Base-by-base conservation (phyloP, 331 rosid genomes). In the Phaseolus coccineus region DNA sequence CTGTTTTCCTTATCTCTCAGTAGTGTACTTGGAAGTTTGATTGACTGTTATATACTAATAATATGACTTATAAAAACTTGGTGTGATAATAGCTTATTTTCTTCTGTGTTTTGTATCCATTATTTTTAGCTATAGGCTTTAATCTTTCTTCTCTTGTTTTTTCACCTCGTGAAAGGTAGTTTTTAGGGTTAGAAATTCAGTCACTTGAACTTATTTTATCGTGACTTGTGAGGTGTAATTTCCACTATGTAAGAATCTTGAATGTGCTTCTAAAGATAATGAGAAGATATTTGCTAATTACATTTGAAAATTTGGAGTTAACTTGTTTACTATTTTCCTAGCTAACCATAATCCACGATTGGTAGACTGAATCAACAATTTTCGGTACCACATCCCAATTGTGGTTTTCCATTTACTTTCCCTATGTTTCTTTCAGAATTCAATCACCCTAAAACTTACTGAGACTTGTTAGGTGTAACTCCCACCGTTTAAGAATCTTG, bases 401-500 rank as follows among this genome's bases (percentile, higher is more conserved):
- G 30, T 67, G 55, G 37, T 8, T 57, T 50, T 39, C 77, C 71
- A 5, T 74, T 62, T 58, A 15, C 44, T 79, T 61, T 10, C 39
- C 80, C 24, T 28, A 37, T 35, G 30, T 42, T 56, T 31, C 57
- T 39, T 15, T 74, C 14, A 61, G 31, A 71, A 71, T 53, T 28
- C 46, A 65, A 13, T 73, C 71, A 46, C 71, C 82, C 64, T 72
- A 22, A 8, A 77, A 77, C 2, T 37, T 42, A 42, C 0, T 42
- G 47, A 42, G 64, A 59, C 44, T 31, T 64, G 27, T 65, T 50
- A 65, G 79, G 27, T 82, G 84, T 81, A 78, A 62, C 74, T 51
- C 55, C 61, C 76, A 46, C 76, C 14, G 42, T 78, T 77, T 82
- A 82, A 78, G 73, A 64, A 81, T 74, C 40, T 81, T 73, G 51